Percentiles rank a stretch among this genome's conserved stretches.
These are phyloP conservation scores for Pichia sp. DNA, from an alignment of 1,139 yeast genomes.

Conservation along the genomic window DNA sequence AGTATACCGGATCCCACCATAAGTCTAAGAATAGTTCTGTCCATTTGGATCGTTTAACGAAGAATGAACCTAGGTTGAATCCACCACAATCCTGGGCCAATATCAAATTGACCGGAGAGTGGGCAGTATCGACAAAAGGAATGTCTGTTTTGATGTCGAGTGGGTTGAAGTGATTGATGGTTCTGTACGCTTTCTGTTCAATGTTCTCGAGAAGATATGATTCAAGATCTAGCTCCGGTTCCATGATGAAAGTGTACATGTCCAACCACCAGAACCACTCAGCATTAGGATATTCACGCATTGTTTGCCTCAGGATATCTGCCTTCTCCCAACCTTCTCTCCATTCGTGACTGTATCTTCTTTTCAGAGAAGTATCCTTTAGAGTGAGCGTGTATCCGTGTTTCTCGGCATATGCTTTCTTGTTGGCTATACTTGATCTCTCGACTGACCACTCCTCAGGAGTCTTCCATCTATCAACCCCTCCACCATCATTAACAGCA, in stretches of 20 bases:
- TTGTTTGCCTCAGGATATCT: slow-evolving; percentile 87
- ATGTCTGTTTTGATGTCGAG: slow-evolving; percentile 55
- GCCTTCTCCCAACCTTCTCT: slow-evolving; percentile 98
- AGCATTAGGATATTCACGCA: slow-evolving; percentile 90
- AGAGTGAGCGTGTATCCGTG: slow-evolving; percentile 89
- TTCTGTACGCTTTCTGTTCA: slow-evolving; percentile 65
- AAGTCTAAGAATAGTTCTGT: slow-evolving; percentile 73
- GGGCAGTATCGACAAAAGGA: slow-evolving; percentile 66
- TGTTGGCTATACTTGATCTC: slow-evolving; percentile 82
- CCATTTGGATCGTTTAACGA: slow-evolving; percentile 83
- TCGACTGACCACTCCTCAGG: slow-evolving; percentile 98
- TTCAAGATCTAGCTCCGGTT: slow-evolving; percentile 78
- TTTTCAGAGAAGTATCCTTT: slow-evolving; percentile 82
- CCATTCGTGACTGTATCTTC: slow-evolving; percentile 95
- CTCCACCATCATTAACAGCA: slow-evolving; percentile 98
- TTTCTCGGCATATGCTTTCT: slow-evolving; percentile 75
- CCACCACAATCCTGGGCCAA: slow-evolving; percentile 98
- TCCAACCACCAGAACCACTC: slow-evolving; percentile 99
- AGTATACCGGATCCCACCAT: slow-evolving; percentile 98
- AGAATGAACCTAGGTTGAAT: slow-evolving; percentile 84
- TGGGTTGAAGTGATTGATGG: slow-evolving; percentile 69
- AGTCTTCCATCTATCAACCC: slow-evolving; percentile 94
- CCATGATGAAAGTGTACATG: slow-evolving; percentile 92
- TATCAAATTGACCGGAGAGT: slow-evolving; percentile 65
- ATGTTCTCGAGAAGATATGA: slow-evolving; percentile 65